Evolutionary conservation across 1,284 basidiomycete genomes (phyloP), one percentile per base, ranked within the genome.

Genomic region (Trichosporon sp.): DNA sequence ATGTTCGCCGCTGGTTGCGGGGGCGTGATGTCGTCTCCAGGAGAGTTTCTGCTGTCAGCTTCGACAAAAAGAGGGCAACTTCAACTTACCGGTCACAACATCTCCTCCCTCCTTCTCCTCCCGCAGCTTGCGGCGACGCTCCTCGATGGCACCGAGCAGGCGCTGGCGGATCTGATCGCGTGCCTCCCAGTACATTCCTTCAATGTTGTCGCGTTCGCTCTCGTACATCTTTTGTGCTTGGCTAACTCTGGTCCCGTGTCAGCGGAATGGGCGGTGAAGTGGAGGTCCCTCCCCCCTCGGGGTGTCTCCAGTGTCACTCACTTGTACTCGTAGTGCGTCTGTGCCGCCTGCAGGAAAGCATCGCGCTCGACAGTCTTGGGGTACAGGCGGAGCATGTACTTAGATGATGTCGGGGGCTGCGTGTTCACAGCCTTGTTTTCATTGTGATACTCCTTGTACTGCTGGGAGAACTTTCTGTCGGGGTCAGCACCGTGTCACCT

Each of bases 31-130:
- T 63, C 31, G 59, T 63, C 35, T 63, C 59, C 12, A 63, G 14
- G 2, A 63, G 59, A 64, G 67, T 38, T 16, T 32, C 37, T 37
- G 66, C 35, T n/a, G 31, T 48, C 59, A 63, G 59, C 54, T 59
- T n/a, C 19, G 1, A 10, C 6, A 4, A 8, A 31, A 1, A 1
- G 4, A 26, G 26, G 26, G 26, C 26, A 26, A 37, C 14, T 1
- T 7, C n/a, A 51, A 81, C 84, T 75, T 68, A 86, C 85, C 86
- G 7, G 85, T 78, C 6, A 85, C 81, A 10, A 85, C 78, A 65
- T 86, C 86, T 11, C 84, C 84, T n/a, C 84, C 84, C 67, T 87
- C 86, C 76, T 86, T 87, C 75, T 87, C 86, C 69, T 87, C 86
- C 51, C 84, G 79, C 46, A 87, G 76, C 69, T 85, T 85, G 73